A percentile compares a stretch with the other conserved stretches of the same genome.
These are phyloP conservation scores for Ceratocystis alfenasii DNA, from an alignment of 2,329 filamentous ascomycete species.

Conservation along the genomic window DNA sequence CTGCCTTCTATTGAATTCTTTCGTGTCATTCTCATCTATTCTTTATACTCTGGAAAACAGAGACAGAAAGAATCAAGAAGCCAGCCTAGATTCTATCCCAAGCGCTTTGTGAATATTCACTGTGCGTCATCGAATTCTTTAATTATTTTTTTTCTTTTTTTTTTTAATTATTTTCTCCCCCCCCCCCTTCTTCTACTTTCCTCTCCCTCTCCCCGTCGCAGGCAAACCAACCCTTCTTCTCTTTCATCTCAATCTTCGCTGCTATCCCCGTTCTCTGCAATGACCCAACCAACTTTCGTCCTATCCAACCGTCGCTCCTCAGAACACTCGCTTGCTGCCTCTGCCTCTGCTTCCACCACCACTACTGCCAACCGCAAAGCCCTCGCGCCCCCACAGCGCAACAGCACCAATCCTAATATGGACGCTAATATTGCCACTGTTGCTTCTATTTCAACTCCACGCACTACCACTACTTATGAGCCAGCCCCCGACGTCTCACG, in stretches of 20 bases:
- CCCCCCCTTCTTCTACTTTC: not conserved
- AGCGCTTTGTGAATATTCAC: not conserved
- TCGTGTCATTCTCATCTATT: not conserved
- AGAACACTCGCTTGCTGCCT: not conserved
- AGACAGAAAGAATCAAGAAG: not conserved
- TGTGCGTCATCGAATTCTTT: not conserved
- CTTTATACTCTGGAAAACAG: too few relatives aligned
- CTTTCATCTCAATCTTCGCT: not conserved
- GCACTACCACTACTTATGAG: not conserved
- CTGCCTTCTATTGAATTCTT: not conserved
- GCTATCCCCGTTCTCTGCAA: not conserved
- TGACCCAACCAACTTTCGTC: conserved; percentile 7
- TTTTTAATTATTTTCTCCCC: not conserved
- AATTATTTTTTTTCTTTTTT: not conserved
- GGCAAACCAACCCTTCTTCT: not conserved
- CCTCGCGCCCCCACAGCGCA: not conserved
- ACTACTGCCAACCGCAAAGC: not conserved
- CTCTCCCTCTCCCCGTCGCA: not conserved
- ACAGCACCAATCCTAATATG: not conserved
- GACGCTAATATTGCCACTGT: not conserved
- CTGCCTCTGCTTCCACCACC: too few relatives aligned
- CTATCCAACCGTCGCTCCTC: conserved; percentile 7
- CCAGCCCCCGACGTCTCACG: not conserved
- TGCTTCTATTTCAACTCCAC: not conserved
- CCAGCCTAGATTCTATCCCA: not conserved